A percentile compares a stretch with the other conserved stretches of the same genome.
Evolutionary conservation across 176 grass and related monocot species (phyloP).

Genomic region (Zea mays): Zm-B73-REFERENCE-NAM-5.0 NC_050103.1:169056501-169057000

Average conservation of each 20-base stretch:
- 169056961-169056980: conserved; percentile 46
- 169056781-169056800: conserved; percentile 32
- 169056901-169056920: conserved; percentile 68
- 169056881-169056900: conserved; percentile 21
- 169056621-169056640: too few species aligned
- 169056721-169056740: conserved; percentile 47
- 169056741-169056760: conserved; percentile 52
- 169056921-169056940: conserved; percentile 35
- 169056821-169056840: conserved; percentile 23
- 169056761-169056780: conserved; percentile 50
- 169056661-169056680: conserved; percentile 22
- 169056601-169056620: too few species aligned
- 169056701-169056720: conserved; percentile 41
- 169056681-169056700: conserved; percentile 44
- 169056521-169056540: too few species aligned
- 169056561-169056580: too few species aligned
- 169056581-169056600: too few species aligned
- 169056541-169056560: too few species aligned
- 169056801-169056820: conserved; percentile 37
- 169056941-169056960: conserved; percentile 46
- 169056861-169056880: conserved; percentile 43
- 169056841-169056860: conserved; percentile 21
- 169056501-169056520: too few species aligned
- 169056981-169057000: conserved; percentile 60
- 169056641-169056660: conserved; percentile 20